Base-by-base conservation (phyloP, 2,329 filamentous ascomycete species). In the Phaeosphaeria sp. region DNA sequence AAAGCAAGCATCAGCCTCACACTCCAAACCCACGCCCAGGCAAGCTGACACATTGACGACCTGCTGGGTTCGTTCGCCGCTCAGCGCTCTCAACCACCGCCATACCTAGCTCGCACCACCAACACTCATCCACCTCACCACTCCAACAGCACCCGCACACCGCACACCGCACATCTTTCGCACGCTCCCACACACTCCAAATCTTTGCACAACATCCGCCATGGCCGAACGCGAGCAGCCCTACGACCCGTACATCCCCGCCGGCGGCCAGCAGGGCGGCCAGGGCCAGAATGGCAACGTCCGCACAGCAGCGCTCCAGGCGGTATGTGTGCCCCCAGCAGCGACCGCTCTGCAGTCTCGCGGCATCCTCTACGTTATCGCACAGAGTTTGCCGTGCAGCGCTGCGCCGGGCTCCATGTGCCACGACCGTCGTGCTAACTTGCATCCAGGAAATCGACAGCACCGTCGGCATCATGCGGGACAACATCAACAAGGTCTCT, bases 401-500 rank as follows among this genome's bases (percentile, higher is more conserved):
- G 50, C 42, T 30, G 50, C 46, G 40, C 42, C 15, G 30, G 30
- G 30, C 30, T 36, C 11, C 30, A 36, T 13, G 30, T 36, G 30
- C 30, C 11, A 3, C 30, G 30, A 36, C 30, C 30, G 30, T 13
- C 11, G 17, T 46, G 25, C 63, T 66, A 56, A 66, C 61, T 50
- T 22, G 51, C 39, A 27, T 1, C 40, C 48, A 99, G 95, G 91
- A 98, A 96, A 97, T 99, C 80, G 91, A 98, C 79, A 91, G 93
- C 75, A 97, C 94, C 51, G 92, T 97, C 72, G 90, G 90, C 75
- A 91, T 95, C 67, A 97, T 99, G 94, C 89, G 91, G 74, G 90
- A 97, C 79, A 99, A 99, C 83, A 96, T 99, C 84, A 93, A 93
- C 84, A 96, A 95, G 81, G 92, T 97, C 62, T 93, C 91, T 44